Base-by-base conservation (phyloP, 2,329 filamentous ascomycete genomes). In the Fusarium gaditjirri region DNA sequence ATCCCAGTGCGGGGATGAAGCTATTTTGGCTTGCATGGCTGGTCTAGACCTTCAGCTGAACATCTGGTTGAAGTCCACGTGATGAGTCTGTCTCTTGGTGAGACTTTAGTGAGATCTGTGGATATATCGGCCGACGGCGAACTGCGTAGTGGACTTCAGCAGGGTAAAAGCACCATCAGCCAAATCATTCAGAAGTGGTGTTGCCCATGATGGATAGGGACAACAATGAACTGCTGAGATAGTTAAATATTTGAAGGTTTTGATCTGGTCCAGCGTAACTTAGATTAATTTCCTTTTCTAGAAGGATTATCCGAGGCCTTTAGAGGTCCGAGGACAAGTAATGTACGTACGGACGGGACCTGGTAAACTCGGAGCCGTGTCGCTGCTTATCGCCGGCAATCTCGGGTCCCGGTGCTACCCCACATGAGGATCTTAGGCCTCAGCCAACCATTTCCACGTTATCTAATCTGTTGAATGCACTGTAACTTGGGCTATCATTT, bases 231-330 rank as follows among this genome's bases (percentile, higher is more conserved):
- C 2, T 27, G 3, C 19, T 17, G 3, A 9, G 6, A 27, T 12
- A 6, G 12, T 27, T 3, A 3, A 16, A 12, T 25, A 11, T 8
- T 27, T 12, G 10, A 16, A 36, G 23, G 5, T 23, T 35, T 8
- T n/a, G 23, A 12, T 27, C 12, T 13, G 1, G 2, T 17, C 23
- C 2, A 19, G 9, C 17, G 13, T 27, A 17, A 11, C 4, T 27
- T 29, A 5, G 14, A 27, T 9, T 14, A 3, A 5, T 27, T 39
- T 53, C 49, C 49, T 3, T n/a, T 39, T 53, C 17, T n/a, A 53
- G 49, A 27, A 53, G 25, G 49, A 53, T 39, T 53, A 53, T 53
- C 33, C 49, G 49, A 53, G 49, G 19, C n/a, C 19, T 27, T 52
- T 5, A 27, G 27, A 27, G 6, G 23, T 13, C 6, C 13, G 23